Percentiles rank a stretch among this genome's conserved stretches.
Conservation (phyloP, 495 filamentous ascomycete species). For the Amorphotheca resinae region DNA sequence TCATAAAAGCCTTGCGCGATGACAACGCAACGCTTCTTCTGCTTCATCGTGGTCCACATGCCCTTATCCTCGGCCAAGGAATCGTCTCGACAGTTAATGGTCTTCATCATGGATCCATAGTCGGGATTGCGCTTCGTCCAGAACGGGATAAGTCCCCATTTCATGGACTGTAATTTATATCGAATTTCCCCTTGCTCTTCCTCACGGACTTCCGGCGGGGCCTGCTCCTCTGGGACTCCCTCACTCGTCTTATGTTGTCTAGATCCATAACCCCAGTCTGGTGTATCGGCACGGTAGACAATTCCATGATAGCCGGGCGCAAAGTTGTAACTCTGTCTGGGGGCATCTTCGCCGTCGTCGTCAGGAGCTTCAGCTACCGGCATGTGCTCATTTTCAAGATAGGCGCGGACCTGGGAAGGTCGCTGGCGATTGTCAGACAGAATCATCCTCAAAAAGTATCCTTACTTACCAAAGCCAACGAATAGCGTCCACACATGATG, state of each 20-base stretch:
- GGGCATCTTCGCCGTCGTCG: slow-evolving; percentile 41
- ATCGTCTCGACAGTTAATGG: slow-evolving; percentile 93
- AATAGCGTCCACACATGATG: slow-evolving; percentile 78
- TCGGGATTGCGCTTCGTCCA: slow-evolving; percentile 78
- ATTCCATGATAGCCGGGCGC: slow-evolving; percentile 77
- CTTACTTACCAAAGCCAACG: slow-evolving; percentile 57
- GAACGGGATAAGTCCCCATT: slow-evolving; percentile 84
- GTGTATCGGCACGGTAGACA: slow-evolving; percentile 69
- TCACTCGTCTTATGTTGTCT: slow-evolving; percentile 6
- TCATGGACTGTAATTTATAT: slow-evolving; percentile 84
- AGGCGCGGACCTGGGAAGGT: slow-evolving; percentile 51
- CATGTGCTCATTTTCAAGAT: slow-evolving; percentile 63
- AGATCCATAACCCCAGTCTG: slow-evolving; percentile 38
- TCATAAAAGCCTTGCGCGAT: slow-evolving; percentile 91
- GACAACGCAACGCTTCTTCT: slow-evolving; percentile 74
- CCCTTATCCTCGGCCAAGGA: slow-evolving; percentile 62
- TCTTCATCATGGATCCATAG: slow-evolving; percentile 65
- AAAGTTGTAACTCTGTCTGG: slow-evolving; percentile 82
- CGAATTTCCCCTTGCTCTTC: slow-evolving; percentile 24
- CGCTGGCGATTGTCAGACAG: slow-evolving; percentile 27
- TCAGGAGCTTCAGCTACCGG: slow-evolving; percentile 63
- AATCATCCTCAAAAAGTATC: neutral
- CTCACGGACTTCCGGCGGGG: slow-evolving; percentile 6
- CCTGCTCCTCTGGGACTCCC: slow-evolving; percentile 2
- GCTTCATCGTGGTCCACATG: slow-evolving; percentile 89